Conservation (phyloP, 2,329 filamentous ascomycete genomes). For the Aspergillus proliferans region DNA sequence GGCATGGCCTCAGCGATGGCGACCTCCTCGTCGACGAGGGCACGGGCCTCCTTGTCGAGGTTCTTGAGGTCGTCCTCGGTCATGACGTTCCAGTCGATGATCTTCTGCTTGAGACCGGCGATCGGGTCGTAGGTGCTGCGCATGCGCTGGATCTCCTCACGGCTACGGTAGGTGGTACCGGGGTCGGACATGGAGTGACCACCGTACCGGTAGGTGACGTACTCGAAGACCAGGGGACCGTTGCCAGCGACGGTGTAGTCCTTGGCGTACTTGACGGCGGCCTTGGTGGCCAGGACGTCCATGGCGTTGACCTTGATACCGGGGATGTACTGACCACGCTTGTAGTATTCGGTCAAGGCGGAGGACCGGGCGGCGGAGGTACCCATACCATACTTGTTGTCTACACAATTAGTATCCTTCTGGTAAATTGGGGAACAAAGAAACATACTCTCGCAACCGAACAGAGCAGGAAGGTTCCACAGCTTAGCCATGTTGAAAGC, state of each 20-base stretch:
- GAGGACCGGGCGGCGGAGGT: constrained; percentile 90
- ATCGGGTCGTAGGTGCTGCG: constrained; percentile 98
- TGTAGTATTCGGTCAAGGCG: constrained; percentile 98
- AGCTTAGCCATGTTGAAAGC: constrained; percentile 99
- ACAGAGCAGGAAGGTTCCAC: constrained; percentile 92
- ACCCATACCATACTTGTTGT: constrained; percentile 99
- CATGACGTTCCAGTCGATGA: constrained; percentile 88
- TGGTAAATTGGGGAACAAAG: constrained; percentile 15
- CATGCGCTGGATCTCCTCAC: constrained; percentile 99
- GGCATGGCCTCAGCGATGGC: constrained; percentile 84
- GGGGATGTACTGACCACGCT: constrained; percentile 98
- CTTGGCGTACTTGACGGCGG: constrained; percentile 89
- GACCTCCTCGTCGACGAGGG: constrained; percentile 81
- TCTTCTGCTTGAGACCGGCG: constrained; percentile 94
- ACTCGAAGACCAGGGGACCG: constrained; percentile 93
- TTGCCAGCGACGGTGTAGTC: constrained; percentile 76
- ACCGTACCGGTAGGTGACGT: constrained; percentile 98
- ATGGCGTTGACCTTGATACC: constrained; percentile 99
- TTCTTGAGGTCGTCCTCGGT: constrained; percentile 92
- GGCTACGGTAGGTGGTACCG: constrained; percentile 96
- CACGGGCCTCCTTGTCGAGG: constrained; percentile 89
- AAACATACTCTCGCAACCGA: constrained; percentile 91
- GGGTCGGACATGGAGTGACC: constrained; percentile 99
- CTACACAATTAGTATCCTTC: constrained; percentile 40
- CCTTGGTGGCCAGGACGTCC: constrained; percentile 97